Evolutionary conservation across 495 filamentous ascomycete species (phyloP).

Genomic region (Zalerion maritima): DNA sequence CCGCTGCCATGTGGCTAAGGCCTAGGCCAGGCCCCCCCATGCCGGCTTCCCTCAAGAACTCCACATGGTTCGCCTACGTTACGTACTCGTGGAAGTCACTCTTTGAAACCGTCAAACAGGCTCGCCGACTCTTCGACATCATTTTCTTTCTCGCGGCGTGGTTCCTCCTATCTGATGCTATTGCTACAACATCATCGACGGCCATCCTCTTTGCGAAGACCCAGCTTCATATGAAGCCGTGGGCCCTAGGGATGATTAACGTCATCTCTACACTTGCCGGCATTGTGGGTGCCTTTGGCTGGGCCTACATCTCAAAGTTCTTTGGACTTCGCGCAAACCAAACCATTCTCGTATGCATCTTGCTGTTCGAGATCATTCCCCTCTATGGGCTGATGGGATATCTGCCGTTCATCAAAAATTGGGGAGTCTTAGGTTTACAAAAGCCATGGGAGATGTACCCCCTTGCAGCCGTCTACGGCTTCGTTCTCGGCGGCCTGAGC

Average conservation of each 20-base stretch:
- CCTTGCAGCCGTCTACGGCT: constrained; percentile 75
- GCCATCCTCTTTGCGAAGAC: constrained; percentile 95
- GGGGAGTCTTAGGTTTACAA: constrained; percentile 72
- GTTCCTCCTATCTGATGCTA: constrained; percentile 88
- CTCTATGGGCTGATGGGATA: constrained; percentile 85
- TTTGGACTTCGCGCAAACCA: constrained; percentile 58
- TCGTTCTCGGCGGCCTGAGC: constrained; percentile 85
- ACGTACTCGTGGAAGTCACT: constrained; percentile 74
- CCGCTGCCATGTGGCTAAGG: constrained; percentile 79
- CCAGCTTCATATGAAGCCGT: constrained; percentile 72
- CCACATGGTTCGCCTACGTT: constrained; percentile 43
- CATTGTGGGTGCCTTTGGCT: constrained; percentile 76
- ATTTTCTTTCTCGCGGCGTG: constrained; percentile 78
- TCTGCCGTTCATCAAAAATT: constrained; percentile 58
- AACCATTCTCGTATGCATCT: constrained; percentile 81
- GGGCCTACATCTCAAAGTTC: constrained; percentile 57
- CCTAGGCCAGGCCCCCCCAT: constrained; percentile 80
- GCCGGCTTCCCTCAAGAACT: constrained; percentile 16
- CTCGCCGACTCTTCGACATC: constrained; percentile 70
- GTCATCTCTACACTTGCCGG: constrained; percentile 76
- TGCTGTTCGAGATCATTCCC: constrained; percentile 81
- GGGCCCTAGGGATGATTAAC: constrained; percentile 81
- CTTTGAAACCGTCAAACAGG: constrained; percentile 61
- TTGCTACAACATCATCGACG: constrained; percentile 89
- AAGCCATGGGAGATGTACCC: constrained; percentile 97